A percentile compares a stretch with the other conserved stretches of the same genome.
Evolutionary conservation across 2,329 filamentous ascomycete genomes (phyloP).

Genomic region (Juglanconis juglandina): DNA sequence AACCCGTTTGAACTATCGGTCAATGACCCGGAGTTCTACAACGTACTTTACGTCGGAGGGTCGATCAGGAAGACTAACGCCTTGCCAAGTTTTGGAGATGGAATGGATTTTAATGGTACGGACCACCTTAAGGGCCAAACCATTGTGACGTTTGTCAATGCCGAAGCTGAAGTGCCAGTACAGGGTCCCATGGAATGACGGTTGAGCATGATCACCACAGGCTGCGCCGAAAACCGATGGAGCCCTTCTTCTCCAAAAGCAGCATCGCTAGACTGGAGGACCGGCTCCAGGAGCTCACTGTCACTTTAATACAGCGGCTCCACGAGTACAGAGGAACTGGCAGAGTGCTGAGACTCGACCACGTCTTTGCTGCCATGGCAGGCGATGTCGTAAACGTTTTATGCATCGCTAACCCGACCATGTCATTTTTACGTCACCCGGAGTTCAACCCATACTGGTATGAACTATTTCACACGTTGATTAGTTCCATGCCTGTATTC

Average conservation of each 20-base stretch:
- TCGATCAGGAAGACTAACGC: constrained; percentile 9
- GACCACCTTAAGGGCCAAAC: not conserved
- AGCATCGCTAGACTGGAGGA: not conserved
- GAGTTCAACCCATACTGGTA: constrained; percentile 25
- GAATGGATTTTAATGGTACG: constrained; percentile 17
- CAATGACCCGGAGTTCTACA: constrained; percentile 28
- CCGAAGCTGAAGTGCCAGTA: not conserved
- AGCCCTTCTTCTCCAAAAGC: constrained; percentile 2
- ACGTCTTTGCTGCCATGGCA: not conserved
- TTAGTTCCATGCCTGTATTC: constrained; percentile 23
- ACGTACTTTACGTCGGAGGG: constrained; percentile 24
- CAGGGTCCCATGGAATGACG: constrained; percentile 1
- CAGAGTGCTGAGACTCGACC: not conserved
- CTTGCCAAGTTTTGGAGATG: constrained; percentile 10
- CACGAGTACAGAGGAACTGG: not conserved
- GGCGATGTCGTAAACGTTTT: not conserved
- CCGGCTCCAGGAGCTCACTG: not conserved
- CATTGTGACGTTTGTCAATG: not conserved
- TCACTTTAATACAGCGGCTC: not conserved
- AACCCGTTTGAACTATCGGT: constrained; percentile 30
- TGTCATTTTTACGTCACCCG: constrained; percentile 19
- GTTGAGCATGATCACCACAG: constrained; percentile 1
- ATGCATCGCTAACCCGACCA: not conserved
- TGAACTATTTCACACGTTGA: constrained; percentile 21
- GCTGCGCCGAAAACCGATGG: not conserved